Evolutionary conservation across 441 rosid species (phyloP).

Genomic region (Viola pubescens): DNA sequence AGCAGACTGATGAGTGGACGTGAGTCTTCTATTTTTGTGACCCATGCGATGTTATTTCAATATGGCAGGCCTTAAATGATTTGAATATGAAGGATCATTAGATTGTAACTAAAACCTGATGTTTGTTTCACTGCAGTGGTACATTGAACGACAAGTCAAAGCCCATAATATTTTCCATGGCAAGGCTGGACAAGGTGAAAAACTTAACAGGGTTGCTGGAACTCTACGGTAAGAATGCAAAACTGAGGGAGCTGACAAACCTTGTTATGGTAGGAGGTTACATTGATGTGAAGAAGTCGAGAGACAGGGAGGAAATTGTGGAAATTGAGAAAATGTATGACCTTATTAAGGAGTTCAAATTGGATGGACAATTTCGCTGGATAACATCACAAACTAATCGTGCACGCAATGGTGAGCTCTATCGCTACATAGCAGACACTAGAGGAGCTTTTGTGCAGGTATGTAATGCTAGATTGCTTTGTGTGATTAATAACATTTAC

Average conservation of each 20-base stretch:
- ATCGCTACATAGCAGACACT: slow-evolving; percentile 83
- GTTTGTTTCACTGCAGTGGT: slow-evolving; percentile 46
- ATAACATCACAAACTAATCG: slow-evolving; percentile 79
- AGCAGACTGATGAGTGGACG: slow-evolving; percentile 65
- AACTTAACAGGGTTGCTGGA: slow-evolving; percentile 89
- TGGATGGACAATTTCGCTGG: slow-evolving; percentile 89
- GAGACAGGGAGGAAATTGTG: slow-evolving; percentile 76
- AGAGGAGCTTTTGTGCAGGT: slow-evolving; percentile 88
- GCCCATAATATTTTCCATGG: slow-evolving; percentile 89
- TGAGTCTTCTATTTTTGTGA: slow-evolving; percentile 29
- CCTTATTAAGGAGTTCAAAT: slow-evolving; percentile 50
- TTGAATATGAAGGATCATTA: neutral
- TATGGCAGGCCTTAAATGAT: neutral
- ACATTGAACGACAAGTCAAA: slow-evolving; percentile 58
- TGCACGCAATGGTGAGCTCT: slow-evolving; percentile 92
- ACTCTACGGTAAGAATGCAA: slow-evolving; percentile 54
- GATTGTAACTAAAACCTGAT: neutral
- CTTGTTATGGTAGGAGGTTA: slow-evolving; percentile 83
- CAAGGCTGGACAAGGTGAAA: slow-evolving; percentile 84
- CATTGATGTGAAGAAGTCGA: slow-evolving; percentile 64
- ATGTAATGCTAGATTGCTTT: neutral
- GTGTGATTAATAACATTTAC: neutral
- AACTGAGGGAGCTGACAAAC: slow-evolving; percentile 74
- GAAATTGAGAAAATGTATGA: slow-evolving; percentile 83
- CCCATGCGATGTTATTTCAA: neutral